Base-by-base conservation (phyloP, 495 filamentous ascomycete species). In the Hypoxylon subgilvum region DNA sequence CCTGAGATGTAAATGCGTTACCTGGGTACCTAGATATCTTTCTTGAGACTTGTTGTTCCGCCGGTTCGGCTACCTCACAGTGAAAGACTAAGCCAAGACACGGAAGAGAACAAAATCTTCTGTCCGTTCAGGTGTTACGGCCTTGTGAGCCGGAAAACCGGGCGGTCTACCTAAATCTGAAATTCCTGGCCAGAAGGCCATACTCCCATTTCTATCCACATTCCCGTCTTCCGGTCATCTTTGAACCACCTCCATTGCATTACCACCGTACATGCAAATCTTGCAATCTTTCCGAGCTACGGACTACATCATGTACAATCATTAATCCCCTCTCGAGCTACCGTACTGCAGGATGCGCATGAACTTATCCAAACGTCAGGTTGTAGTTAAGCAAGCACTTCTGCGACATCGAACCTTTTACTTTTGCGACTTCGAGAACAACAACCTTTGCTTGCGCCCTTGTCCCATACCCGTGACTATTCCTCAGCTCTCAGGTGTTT, bases 381-480 rank as follows among this genome's bases (percentile, higher is more conserved):
- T n/a, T n/a, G n/a, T n/a, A n/a, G n/a, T n/a, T n/a, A n/a, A n/a
- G n/a, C n/a, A n/a, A n/a, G n/a, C n/a, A n/a, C n/a, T 38, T 59
- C 61, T 59, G 39, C 54, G 61, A 64, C 61, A 64, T 59, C 65
- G 54, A 68, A 43, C 50, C 41, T 42, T 34, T 36, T 46, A 52
- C 28, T 36, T 61, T 49, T 66, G 67, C 67, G 65, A 65, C 65
- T 63, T 68, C 65, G 67, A 68, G 57, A 65, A 70, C 67, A 70
- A 70, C 57, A 63, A 21, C 12, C 61, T 64, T 64, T 64, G 44
- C 54, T 41, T 30, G 10, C 17, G 40, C 32, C 65, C 65, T 62
- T 66, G 66, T 66, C 51, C 34, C 39, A 27, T 50, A 49, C 27
- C 54, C 52, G 53, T 62, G 47, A 40, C 41, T 30, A 40, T 48